Evolutionary conservation across 768 basidiomycete species (phyloP), one percentile per base, ranked within the genome.

Genomic region (Amanita fuliginea): DNA sequence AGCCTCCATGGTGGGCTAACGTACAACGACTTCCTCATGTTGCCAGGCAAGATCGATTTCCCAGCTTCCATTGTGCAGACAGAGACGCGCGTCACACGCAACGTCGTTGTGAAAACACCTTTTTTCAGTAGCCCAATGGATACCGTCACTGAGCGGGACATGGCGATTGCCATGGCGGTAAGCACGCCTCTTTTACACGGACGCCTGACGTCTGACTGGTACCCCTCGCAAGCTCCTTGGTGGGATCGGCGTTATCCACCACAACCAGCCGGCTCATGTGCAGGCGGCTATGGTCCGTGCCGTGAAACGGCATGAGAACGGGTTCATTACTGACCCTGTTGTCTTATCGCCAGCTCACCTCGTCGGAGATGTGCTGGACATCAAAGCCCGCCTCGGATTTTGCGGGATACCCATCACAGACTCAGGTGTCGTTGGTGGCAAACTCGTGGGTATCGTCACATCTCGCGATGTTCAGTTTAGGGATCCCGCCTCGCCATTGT

Each of bases 41-140:
- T 97, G 11, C 94, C 94, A 7, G 95, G 96, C 35, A 92, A 89
- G 67, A 97, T 99, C 60, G 83, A 93, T 71, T 99, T 99, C 65
- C 73, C 86, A 9, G 87, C 89, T 1, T 74, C 76, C 13, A 79
- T 79, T 39, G 94, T 93, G 62, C 61, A 77, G 57, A 81, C 89
- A 2, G 91, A 97, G 70, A 86, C 80, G 59, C 79, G 75, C 48
- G 81, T 99, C 51, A 96, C 95, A 19, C 82, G 86, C 49, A 96
- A 96, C 57, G 88, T 97, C 58, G 69, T 73, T 37, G 75, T 99
- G 58, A 97, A 92, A 70, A 94, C 93, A 0, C 96, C 95, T 0
- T 95, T 99, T 69, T 73, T 97, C 73, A 95, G 91, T 64, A 94
- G 90, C 46, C 95, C 96, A 13, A 99, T 99, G 96, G 96, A 99